A percentile compares a stretch with the other conserved stretches of the same genome.
These are phyloP conservation scores for Curvularia sp. DNA, from an alignment of 2,329 filamentous ascomycete species.

Conservation along the genomic window DNA sequence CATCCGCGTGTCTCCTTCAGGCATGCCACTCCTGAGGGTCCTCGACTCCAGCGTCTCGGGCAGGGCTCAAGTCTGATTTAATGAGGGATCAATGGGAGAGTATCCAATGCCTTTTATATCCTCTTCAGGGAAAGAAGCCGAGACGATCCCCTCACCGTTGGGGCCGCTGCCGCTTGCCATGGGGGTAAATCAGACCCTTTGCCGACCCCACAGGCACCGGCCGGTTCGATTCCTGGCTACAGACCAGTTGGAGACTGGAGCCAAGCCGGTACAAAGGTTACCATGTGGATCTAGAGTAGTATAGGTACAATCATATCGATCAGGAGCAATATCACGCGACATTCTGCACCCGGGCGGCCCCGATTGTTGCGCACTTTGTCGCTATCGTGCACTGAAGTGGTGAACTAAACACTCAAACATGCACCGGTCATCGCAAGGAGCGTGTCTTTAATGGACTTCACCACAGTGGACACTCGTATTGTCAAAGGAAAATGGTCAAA, in stretches of 20 bases:
- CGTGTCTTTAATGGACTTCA: background rate
- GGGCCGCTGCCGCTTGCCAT: background rate
- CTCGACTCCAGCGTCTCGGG: background rate
- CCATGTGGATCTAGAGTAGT: slow-evolving; percentile 1
- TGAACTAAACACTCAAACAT: background rate
- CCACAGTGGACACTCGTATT: background rate
- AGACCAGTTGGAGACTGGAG: background rate
- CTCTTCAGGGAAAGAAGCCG: background rate
- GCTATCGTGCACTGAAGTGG: background rate
- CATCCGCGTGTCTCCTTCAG: slow-evolving; percentile 4
- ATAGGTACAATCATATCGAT: background rate
- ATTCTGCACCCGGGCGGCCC: background rate
- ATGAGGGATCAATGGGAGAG: background rate
- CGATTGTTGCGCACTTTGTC: background rate
- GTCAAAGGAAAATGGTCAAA: background rate
- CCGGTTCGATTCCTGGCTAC: background rate
- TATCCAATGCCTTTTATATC: background rate
- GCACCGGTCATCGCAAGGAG: background rate
- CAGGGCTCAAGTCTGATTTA: background rate
- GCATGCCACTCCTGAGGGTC: slow-evolving; percentile 9
- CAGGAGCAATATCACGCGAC: slow-evolving; percentile 5
- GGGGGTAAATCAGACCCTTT: slow-evolving; percentile 4
- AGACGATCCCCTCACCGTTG: background rate
- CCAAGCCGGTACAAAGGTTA: slow-evolving; percentile 2
- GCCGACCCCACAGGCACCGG: slow-evolving; percentile 7